phyloP scores from a whole-genome alignment of 176 grass and related monocot species.

The Elaeis guineensis region DNA sequence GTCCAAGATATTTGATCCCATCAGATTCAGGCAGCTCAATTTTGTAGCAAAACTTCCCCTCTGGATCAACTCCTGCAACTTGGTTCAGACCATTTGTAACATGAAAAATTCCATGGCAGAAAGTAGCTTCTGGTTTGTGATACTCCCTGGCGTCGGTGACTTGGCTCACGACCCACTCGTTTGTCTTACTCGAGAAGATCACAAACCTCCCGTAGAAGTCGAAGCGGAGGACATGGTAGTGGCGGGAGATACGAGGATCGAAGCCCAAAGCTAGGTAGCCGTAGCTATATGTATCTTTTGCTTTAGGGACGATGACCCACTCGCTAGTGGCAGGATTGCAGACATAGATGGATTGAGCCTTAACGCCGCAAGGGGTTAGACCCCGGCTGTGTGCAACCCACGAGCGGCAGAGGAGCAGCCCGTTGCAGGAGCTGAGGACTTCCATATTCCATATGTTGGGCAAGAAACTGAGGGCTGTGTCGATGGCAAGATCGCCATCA shows the following conservation, averaged over 20 bases:
- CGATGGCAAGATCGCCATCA: too few relatives aligned
- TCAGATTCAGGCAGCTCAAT: neutral
- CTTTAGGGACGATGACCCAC: neutral
- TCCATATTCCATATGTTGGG: neutral
- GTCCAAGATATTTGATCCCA: conserved; percentile 1
- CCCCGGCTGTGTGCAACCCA: too few relatives aligned
- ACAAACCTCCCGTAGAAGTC: neutral
- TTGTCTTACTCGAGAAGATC: conserved; percentile 10
- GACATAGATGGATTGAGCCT: neutral
- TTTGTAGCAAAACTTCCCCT: neutral
- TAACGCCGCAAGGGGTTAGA: too few relatives aligned
- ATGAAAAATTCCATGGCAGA: conserved; percentile 13
- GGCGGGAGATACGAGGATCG: neutral
- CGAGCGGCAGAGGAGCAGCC: conserved; percentile 18
- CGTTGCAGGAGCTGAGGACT: conserved; percentile 3
- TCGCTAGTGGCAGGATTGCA: conserved; percentile 9
- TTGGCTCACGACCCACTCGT: neutral
- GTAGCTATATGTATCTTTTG: neutral
- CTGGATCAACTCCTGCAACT: neutral
- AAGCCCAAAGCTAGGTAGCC: neutral
- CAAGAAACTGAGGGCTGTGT: neutral
- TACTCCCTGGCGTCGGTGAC: neutral
- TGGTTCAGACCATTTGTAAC: conserved; percentile 8
- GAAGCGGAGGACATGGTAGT: conserved; percentile 3
- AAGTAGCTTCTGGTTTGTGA: neutral